Base-by-base conservation (phyloP, 2,329 filamentous ascomycete species). In the Sporothrix brunneoviolacea region DNA sequence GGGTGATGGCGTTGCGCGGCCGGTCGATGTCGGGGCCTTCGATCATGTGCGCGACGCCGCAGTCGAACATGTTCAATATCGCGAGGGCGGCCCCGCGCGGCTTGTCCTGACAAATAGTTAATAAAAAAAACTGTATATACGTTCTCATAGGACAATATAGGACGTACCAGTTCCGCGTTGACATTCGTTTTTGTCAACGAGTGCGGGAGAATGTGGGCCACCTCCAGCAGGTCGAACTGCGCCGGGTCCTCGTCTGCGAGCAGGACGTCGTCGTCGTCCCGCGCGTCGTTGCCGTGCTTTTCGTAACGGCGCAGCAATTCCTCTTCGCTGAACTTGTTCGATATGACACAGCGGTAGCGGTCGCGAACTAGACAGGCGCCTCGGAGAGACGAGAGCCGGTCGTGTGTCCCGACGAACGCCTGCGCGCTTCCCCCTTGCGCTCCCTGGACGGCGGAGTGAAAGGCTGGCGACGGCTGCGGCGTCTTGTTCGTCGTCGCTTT, bases 1-100 rank as follows among this genome's bases (percentile, higher is more conserved):
- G 58, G 6, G 64, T 68, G 13, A 69, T 58, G n/a, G 68, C 68
- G 56, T 73, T 72, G 21, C 57, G 54, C 21, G 67, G 65, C 42
- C 63, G 61, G 55, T 72, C 67, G 48, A 72, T 70, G 9, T 70
- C 60, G 24, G 54, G 48, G 43, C 68, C 68, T 38, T 69, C 60
- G 43, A 71, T 70, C 2, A 70, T 47, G 56, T 65, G 57, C 9
- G 59, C 58, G 30, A 65, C 58, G 22, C 62, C 64, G 28, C 43
- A 56, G 51, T 71, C 67, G 51, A 73, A 70, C 67, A 72, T 71
- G 24, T 70, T 67, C 3, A 71, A 62, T 32, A 72, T 64, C n/a
- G 59, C 56, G 9, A 71, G 57, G 8, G 66, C 64, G 0, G 62
- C 59, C 59, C 64, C 51, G 54, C 65, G 65, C 51, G 56, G n/a